A percentile compares a stretch with the other conserved stretches of the same genome.
Evolutionary conservation across 345 rosid genomes (phyloP).

Genomic region (Salix koriyanagi): DNA sequence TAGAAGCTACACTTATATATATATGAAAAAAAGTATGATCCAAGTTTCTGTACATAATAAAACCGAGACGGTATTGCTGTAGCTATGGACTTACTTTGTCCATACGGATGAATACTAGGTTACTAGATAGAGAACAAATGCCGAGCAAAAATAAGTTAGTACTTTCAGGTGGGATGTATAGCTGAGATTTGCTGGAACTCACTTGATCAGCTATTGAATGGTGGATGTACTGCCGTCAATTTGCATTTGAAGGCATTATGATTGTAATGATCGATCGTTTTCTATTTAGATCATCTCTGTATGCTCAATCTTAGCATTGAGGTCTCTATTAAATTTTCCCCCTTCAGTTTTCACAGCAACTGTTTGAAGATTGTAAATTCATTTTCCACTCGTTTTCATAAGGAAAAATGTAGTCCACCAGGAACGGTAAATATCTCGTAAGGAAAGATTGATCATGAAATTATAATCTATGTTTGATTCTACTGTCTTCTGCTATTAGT

Average conservation of each 20-base stretch:
- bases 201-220: slow-evolving; percentile 20
- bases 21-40: slow-evolving; percentile 14
- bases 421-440: background rate
- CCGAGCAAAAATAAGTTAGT: slow-evolving; percentile 27
- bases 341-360: background rate
- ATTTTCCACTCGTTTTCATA: background rate
- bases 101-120: slow-evolving; percentile 17
- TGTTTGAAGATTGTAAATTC: background rate
- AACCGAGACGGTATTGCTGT: slow-evolving; percentile 42
- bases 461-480: background rate
- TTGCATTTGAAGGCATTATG: slow-evolving; percentile 20
- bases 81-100: slow-evolving; percentile 23
- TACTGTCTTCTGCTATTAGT: background rate
- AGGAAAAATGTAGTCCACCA: background rate
- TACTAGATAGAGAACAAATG: slow-evolving; percentile 18
- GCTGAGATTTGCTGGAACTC: slow-evolving; percentile 26
- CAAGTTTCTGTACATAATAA: slow-evolving; percentile 62
- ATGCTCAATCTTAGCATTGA: background rate
- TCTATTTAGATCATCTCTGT: background rate
- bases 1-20: slow-evolving; percentile 40
- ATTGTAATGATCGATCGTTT: slow-evolving; percentile 3
- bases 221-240: slow-evolving; percentile 25
- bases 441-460: background rate
- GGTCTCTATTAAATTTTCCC: background rate
- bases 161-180: slow-evolving; percentile 19